A percentile compares a stretch with the other conserved stretches of the same genome.
Evolutionary conservation across 345 rosid genomes (phyloP).

Genomic region (Populus alba): DNA sequence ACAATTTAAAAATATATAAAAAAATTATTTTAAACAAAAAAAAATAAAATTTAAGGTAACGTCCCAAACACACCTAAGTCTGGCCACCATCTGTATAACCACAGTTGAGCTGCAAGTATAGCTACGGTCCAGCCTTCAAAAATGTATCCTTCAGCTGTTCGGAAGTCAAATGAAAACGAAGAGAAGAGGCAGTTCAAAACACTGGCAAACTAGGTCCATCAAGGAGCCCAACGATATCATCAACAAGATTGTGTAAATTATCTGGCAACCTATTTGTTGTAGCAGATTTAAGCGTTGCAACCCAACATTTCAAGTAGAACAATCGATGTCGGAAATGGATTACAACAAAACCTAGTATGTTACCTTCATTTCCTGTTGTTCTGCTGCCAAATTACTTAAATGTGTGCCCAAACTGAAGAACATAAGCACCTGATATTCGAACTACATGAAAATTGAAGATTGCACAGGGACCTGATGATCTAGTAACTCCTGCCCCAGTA

Average conservation of each 20-base stretch:
- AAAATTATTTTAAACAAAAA: too few relatives aligned
- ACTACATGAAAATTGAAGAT: not conserved
- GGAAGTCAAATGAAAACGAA: not conserved
- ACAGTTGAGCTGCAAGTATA: not conserved
- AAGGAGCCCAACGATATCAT: not conserved
- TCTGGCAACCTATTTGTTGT: not conserved
- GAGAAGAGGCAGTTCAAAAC: not conserved
- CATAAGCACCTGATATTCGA: not conserved
- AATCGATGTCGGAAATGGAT: not conserved
- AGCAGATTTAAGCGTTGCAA: not conserved
- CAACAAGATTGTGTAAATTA: not conserved
- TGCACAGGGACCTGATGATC: not conserved
- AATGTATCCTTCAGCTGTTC: not conserved
- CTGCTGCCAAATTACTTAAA: not conserved
- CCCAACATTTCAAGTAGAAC: not conserved
- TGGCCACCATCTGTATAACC: not conserved
- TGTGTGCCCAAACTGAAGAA: too few relatives aligned
- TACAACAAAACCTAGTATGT: not conserved
- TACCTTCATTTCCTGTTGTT: not conserved
- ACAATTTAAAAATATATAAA: too few relatives aligned
- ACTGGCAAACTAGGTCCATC: not conserved
- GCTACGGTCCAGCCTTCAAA: too few relatives aligned
- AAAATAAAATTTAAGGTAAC: too few relatives aligned
- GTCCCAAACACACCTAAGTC: too few relatives aligned
- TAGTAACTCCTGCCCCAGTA: conserved; percentile 98